Evolutionary conservation across 1,284 basidiomycete species (phyloP).

Genomic region (Ceratobasidium sp.): DNA sequence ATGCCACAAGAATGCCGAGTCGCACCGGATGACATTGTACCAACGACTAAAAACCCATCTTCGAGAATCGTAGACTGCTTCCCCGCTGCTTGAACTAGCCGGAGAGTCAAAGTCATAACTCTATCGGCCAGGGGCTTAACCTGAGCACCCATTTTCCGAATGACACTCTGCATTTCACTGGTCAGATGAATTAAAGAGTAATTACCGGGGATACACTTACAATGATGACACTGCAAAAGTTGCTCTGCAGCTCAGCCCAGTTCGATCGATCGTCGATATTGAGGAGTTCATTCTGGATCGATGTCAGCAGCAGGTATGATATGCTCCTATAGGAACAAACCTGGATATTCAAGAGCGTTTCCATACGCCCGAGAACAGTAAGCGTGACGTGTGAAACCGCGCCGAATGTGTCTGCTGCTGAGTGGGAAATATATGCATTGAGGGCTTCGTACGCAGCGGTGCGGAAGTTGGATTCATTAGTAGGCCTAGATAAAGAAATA

Average conservation of each 20-base stretch:
- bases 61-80: constrained; percentile 97
- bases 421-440: constrained; percentile 82
- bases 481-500: constrained; percentile 58
- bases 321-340: constrained; percentile 53
- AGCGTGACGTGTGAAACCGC: constrained; percentile 86
- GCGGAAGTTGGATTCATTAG: constrained; percentile 91
- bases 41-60: constrained; percentile 94
- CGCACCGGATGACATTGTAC: constrained; percentile 79
- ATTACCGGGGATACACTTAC: constrained; percentile 58
- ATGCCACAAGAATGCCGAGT: constrained; percentile 3
- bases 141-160: constrained; percentile 82
- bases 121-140: constrained; percentile 91
- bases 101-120: constrained; percentile 92
- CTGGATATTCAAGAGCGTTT: constrained; percentile 83
- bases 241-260: constrained; percentile 98
- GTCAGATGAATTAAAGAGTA: constrained; percentile 5
- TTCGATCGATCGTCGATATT: constrained; percentile 97
- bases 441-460: constrained; percentile 97
- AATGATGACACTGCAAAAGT: constrained; percentile 89
- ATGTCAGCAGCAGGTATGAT: constrained; percentile 14
- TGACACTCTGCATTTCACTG: constrained; percentile 66
- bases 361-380: constrained; percentile 86
- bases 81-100: constrained; percentile 83
- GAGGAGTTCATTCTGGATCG: constrained; percentile 82
- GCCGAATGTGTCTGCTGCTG: constrained; percentile 79